These are phyloP conservation scores for Colletotrichum cereale DNA, from an alignment of 2,329 filamentous ascomycete species.

Conservation along the genomic window DNA sequence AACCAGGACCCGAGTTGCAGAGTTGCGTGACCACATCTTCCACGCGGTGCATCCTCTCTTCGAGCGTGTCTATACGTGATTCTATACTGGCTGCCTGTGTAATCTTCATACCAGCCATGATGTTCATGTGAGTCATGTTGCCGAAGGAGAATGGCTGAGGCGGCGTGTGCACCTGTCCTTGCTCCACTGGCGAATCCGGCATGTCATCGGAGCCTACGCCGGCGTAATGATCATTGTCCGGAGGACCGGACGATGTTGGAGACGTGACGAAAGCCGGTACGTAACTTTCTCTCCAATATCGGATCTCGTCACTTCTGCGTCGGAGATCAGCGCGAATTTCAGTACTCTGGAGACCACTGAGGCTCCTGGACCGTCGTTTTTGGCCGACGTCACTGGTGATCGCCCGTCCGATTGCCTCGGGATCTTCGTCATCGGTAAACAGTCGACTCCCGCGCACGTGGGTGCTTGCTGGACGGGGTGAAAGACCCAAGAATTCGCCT, in stretches of 20 bases:
- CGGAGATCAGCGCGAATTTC: conserved; percentile 47
- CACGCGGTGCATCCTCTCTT: conserved; percentile 64
- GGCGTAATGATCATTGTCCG: conserved; percentile 53
- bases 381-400: conserved; percentile 67
- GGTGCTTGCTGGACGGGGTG: conserved; percentile 71
- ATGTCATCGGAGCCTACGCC: conserved; percentile 48
- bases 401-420: conserved; percentile 71
- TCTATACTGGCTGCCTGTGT: conserved; percentile 68
- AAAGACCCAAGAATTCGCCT: conserved; percentile 65
- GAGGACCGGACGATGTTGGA: conserved; percentile 61
- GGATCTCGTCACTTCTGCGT: conserved; percentile 73
- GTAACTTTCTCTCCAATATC: conserved; percentile 74
- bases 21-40: conserved; percentile 66
- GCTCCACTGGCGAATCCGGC: conserved; percentile 49
- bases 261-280: conserved; percentile 62
- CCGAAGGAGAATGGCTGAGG: conserved; percentile 69
- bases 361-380: conserved; percentile 69
- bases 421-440: conserved; percentile 55
- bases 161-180: conserved; percentile 50
- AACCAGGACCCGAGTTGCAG: conserved; percentile 59
- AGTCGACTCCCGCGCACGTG: conserved; percentile 63
- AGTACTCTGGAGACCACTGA: conserved; percentile 54
- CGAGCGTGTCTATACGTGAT: conserved; percentile 64
- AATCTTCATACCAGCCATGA: conserved; percentile 68
- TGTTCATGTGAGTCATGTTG: conserved; percentile 58